Evolutionary conservation across 176 grass and related monocot genomes (phyloP).

Genomic region (Musa itinerans): DNA sequence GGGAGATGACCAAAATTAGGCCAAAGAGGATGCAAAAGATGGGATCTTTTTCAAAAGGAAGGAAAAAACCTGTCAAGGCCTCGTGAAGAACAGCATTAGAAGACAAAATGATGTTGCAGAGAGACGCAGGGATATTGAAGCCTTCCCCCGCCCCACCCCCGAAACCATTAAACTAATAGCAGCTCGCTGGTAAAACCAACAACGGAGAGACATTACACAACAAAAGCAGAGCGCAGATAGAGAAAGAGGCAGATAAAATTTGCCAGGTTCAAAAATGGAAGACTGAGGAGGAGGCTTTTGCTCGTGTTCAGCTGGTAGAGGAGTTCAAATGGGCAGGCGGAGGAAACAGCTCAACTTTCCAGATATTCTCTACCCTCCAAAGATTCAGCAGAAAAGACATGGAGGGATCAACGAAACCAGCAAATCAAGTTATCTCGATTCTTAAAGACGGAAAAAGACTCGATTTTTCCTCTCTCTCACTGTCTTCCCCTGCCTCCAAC

Average conservation of each 20-base stretch:
- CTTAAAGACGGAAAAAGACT: conserved; percentile 13
- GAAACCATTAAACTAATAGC: not conserved
- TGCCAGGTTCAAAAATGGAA: conserved; percentile 6
- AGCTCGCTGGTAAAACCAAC: not conserved
- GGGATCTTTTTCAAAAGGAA: conserved; percentile 1
- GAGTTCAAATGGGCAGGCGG: conserved; percentile 23
- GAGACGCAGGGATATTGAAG: conserved; percentile 3
- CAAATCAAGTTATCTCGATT: not conserved
- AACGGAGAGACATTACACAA: conserved; percentile 13
- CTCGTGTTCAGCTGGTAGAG: not conserved
- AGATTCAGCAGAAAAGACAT: conserved; percentile 24
- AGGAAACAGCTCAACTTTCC: conserved; percentile 29
- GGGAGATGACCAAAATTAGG: not conserved
- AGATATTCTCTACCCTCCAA: conserved; percentile 28
- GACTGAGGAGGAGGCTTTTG: conserved; percentile 2
- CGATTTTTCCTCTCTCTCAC: not conserved
- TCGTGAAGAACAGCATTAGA: conserved; percentile 10
- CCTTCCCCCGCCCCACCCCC: not conserved
- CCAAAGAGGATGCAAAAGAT: not conserved
- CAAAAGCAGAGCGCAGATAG: conserved; percentile 1
- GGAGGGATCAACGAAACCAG: not conserved
- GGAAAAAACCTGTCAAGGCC: not conserved
- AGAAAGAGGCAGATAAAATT: conserved; percentile 4
- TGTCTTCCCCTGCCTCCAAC: not conserved
- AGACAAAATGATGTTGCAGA: conserved; percentile 33